Base-by-base conservation (phyloP, 1,284 basidiomycete genomes). In the Amylostereum chailletii region DNA sequence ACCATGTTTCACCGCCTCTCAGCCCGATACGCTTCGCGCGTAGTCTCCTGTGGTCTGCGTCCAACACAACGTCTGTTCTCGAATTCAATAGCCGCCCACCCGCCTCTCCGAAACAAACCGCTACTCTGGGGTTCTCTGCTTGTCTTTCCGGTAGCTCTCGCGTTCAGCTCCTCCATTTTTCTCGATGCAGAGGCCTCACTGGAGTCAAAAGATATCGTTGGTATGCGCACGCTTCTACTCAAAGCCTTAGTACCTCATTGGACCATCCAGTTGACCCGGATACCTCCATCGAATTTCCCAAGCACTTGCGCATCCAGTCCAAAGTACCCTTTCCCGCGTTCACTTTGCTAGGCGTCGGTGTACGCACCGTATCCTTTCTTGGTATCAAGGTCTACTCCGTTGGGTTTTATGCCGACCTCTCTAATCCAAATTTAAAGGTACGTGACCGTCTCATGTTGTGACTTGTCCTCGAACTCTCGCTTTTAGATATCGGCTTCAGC, bases 341-440 rank as follows among this genome's bases (percentile, higher is more conserved):
- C 58, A 74, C 78, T 11, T 74, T 94, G 4, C 68, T 94, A 8
- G 91, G 92, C 1, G 69, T 89, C 1, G 91, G 91, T 41, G 88
- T 92, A 33, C 74, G 92, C 41, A 90, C 83, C 0, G 91, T 94
- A 41, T 87, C 88, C 8, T 91, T 94, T 66, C 68, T 94, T 42
- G 72, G 79, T 4, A 76, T 94, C 51, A 78, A 85, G 55, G 92
- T 94, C 7, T 94, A 94, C 64, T 87, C 89, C 3, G 79, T 90
- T 40, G 91, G 76, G 1, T 87, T 94, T 62, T 94, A 94, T 64
- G 86, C 87, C 10, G 89, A 91, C 63, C 67, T 90, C 47, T 60
- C 70, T 29, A 77, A 79, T 55, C 76, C 81, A 2, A 75, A 73
- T 48, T 68, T 89, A 53, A 75, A 75, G 51, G 86, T 76, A 45